Conservation (phyloP, 768 basidiomycete species). For the Panus rudis region DNA sequence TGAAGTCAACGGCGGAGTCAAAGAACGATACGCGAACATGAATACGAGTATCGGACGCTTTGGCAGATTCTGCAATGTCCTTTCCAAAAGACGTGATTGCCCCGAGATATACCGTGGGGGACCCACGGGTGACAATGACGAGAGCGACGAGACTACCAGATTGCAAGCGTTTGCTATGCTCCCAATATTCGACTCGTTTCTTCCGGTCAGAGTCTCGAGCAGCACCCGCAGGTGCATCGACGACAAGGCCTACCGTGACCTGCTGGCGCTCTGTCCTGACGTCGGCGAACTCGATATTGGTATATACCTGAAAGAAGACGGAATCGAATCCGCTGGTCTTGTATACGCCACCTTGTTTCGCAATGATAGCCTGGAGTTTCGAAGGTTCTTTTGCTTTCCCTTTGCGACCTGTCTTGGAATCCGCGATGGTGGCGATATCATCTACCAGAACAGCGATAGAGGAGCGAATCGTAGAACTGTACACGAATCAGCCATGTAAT, state of each 20-base stretch:
- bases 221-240: slow-evolving; percentile 48
- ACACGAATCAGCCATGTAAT: background rate
- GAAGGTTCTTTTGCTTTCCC: slow-evolving; percentile 23
- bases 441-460: slow-evolving; percentile 12
- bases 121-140: slow-evolving; percentile 26
- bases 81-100: slow-evolving; percentile 34
- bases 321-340: slow-evolving; percentile 35
- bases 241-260: slow-evolving; percentile 37
- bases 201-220: slow-evolving; percentile 29
- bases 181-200: slow-evolving; percentile 51
- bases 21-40: slow-evolving; percentile 54
- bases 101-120: slow-evolving; percentile 43
- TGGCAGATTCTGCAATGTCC: slow-evolving; percentile 42
- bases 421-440: slow-evolving; percentile 12
- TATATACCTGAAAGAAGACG: slow-evolving; percentile 59
- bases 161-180: slow-evolving; percentile 51
- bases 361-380: slow-evolving; percentile 37
- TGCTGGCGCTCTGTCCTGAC: slow-evolving; percentile 45
- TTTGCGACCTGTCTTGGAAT: background rate
- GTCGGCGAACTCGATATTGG: slow-evolving; percentile 40
- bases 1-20: slow-evolving; percentile 47
- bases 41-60: slow-evolving; percentile 27
- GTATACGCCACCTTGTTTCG: slow-evolving; percentile 55
- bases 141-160: slow-evolving; percentile 61
- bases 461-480: slow-evolving; percentile 14